phyloP scores from a whole-genome alignment of 1,139 yeast species.

The Sugiyamaella grinbergsii region DNA sequence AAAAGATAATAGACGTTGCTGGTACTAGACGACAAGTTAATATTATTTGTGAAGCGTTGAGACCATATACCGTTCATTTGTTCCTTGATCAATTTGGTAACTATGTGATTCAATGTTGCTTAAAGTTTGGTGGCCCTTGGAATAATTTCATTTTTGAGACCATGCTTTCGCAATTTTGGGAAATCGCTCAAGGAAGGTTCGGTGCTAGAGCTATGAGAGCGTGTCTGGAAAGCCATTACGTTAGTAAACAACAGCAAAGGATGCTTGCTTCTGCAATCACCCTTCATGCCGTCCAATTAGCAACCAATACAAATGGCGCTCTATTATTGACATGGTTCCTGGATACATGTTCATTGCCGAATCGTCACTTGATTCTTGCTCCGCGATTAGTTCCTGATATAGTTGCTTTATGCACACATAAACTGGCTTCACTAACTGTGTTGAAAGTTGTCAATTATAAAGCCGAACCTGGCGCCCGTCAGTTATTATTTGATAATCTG shows the following conservation, averaged over 20 bases:
- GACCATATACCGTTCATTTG: slow-evolving; percentile 80
- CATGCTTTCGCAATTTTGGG: slow-evolving; percentile 74
- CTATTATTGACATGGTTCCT: slow-evolving; percentile 89
- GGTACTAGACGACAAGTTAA: slow-evolving; percentile 67
- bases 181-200: slow-evolving; percentile 83
- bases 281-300: slow-evolving; percentile 75
- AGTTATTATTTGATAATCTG: slow-evolving; percentile 60
- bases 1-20: slow-evolving; percentile 83
- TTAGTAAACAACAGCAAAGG: slow-evolving; percentile 66
- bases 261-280: slow-evolving; percentile 81
- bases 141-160: slow-evolving; percentile 89
- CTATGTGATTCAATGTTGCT: slow-evolving; percentile 91
- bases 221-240: slow-evolving; percentile 74
- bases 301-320: slow-evolving; percentile 85
- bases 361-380: slow-evolving; percentile 58
- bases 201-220: slow-evolving; percentile 97
- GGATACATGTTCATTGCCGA: slow-evolving; percentile 75
- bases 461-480: slow-evolving; percentile 63
- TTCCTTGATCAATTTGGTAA: slow-evolving; percentile 97
- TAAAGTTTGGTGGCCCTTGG: slow-evolving; percentile 85
- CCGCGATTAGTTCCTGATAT: slow-evolving; percentile 64
- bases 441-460: slow-evolving; percentile 72
- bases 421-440: slow-evolving; percentile 81
- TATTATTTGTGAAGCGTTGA: slow-evolving; percentile 67
- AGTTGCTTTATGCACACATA: slow-evolving; percentile 73